Evolutionary conservation across 2,329 filamentous ascomycete genomes (phyloP), one percentile per base, ranked within the genome.

Genomic region (Phialophora chinensis): DNA sequence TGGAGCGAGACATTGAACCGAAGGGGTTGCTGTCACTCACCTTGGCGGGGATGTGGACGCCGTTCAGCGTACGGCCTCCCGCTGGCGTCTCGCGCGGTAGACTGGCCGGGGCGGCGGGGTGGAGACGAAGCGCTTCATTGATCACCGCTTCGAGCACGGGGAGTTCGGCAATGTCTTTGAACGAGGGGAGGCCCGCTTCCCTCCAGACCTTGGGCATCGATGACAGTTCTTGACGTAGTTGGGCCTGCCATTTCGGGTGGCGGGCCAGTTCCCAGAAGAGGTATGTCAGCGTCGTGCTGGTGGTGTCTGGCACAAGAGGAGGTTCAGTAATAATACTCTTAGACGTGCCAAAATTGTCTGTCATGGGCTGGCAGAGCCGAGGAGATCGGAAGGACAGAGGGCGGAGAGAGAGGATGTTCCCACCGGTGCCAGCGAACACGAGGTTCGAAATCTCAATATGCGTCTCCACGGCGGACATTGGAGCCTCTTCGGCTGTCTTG

Each of bases 101-200:
- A 33, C 60, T 66, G 17, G 62, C 62, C 6, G 66, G 63, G 8
- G 65, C 65, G 7, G 65, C 62, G 1, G 64, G 78, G 74, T 88
- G 85, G 2, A 88, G 77, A 25, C 87, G 84, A 11, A 89, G 77
- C 1, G 86, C 87, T 73, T 89, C 87, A 75, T 84, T 84, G 20
- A 88, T 72, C 8, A 87, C 81, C 5, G 86, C 86, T 66, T 88
- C 82, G 4, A 89, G 77, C 12, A 87, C 72, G 1, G 86, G 84
- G 0, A 88, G 75, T 1, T 75, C 75, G 68, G 82, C 79, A 20
- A 83, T 76, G n/a, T 59, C 20, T 20, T 44, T 20, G 4, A 75
- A 73, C 14, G 53, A 17, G 44, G 44, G 44, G 44, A 47, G 5
- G 20, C 14, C 44, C 1, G 17, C 6, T 6, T 10, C 44, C 14